A percentile compares a stretch with the other conserved stretches of the same genome.
phyloP scores from a whole-genome alignment of 2,329 filamentous ascomycete genomes.

The Fusarium staphyleae region DNA sequence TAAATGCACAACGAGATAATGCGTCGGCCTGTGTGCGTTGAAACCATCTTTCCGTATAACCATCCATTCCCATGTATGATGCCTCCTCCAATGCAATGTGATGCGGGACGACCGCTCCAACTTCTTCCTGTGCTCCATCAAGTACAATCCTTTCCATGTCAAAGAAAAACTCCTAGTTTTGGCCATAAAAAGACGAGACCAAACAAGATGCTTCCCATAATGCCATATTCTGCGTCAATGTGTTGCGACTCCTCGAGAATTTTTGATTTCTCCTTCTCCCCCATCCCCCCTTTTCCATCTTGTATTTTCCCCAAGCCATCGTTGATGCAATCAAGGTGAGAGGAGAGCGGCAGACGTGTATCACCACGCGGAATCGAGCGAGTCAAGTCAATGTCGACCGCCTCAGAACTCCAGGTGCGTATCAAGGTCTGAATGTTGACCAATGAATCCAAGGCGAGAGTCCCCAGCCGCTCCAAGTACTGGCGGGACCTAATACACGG shows the following conservation, averaged over 20 bases:
- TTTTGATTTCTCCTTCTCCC: too few relatives aligned
- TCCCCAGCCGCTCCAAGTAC: too few relatives aligned
- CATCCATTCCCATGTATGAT: conserved; percentile 32
- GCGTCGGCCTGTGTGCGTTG: conserved; percentile 33
- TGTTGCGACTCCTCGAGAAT: neutral
- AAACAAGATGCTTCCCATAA: conserved; percentile 8
- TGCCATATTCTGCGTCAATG: conserved; percentile 8
- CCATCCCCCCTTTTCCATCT: too few relatives aligned
- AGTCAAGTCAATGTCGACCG: too few relatives aligned
- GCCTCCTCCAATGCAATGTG: conserved; percentile 34
- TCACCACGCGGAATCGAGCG: too few relatives aligned
- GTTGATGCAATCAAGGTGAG: too few relatives aligned
- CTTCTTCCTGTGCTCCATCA: conserved; percentile 34
- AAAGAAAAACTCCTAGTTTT: conserved; percentile 34
- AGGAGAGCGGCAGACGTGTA: too few relatives aligned
- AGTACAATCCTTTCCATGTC: conserved; percentile 12
- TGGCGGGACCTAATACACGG: conserved; percentile 3
- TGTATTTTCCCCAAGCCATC: too few relatives aligned
- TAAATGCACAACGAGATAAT: conserved; percentile 21
- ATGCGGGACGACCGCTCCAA: conserved; percentile 30
- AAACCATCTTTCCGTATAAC: conserved; percentile 38
- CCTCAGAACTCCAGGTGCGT: too few relatives aligned
- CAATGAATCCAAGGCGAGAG: too few relatives aligned
- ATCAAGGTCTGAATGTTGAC: too few relatives aligned
- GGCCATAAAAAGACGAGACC: conserved; percentile 13